Percentiles rank a stretch among this genome's conserved stretches.
Evolutionary conservation across 169 alveolate genomes (phyloP).

Genomic region (Fabrea salina): DNA sequence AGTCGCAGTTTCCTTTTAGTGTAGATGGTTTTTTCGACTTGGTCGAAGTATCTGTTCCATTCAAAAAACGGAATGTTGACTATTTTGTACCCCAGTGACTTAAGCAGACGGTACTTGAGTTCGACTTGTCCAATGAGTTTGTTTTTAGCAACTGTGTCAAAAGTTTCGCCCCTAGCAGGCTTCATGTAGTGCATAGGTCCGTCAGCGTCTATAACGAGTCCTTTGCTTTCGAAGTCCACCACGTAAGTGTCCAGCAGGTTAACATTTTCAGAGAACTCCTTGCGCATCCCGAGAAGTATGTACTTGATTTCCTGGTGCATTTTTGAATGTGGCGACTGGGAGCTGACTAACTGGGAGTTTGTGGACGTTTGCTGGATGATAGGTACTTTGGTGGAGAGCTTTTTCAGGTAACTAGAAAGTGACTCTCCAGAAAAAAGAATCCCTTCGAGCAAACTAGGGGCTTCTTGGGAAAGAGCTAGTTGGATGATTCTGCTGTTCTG

Average conservation of each 20-base stretch:
- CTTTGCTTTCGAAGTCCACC: not conserved
- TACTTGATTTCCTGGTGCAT: not conserved
- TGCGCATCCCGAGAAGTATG: not conserved
- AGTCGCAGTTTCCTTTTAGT: not conserved
- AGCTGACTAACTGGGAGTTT: not conserved
- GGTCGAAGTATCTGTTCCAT: conserved; percentile 51
- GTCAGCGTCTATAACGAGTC: not conserved
- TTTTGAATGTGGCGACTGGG: not conserved
- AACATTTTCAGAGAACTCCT: not conserved
- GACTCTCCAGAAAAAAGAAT: not conserved
- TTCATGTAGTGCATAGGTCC: not conserved
- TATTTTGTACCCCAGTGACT: conserved; percentile 59
- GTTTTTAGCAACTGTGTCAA: conserved; percentile 45
- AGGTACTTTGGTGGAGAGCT: not conserved
- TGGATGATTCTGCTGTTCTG: not conserved
- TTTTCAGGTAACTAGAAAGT: not conserved
- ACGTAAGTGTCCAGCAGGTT: not conserved
- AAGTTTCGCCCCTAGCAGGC: not conserved
- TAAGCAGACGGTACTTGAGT: conserved; percentile 47
- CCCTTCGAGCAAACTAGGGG: not conserved
- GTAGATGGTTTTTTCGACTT: not conserved
- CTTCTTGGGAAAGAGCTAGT: not conserved
- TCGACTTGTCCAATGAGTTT: conserved; percentile 7
- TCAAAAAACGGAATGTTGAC: conserved; percentile 66
- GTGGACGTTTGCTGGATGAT: not conserved